Evolutionary conservation across 2,329 filamentous ascomycete species (phyloP), one percentile per base, ranked within the genome.

Genomic region (Colletotrichum sp.): DNA sequence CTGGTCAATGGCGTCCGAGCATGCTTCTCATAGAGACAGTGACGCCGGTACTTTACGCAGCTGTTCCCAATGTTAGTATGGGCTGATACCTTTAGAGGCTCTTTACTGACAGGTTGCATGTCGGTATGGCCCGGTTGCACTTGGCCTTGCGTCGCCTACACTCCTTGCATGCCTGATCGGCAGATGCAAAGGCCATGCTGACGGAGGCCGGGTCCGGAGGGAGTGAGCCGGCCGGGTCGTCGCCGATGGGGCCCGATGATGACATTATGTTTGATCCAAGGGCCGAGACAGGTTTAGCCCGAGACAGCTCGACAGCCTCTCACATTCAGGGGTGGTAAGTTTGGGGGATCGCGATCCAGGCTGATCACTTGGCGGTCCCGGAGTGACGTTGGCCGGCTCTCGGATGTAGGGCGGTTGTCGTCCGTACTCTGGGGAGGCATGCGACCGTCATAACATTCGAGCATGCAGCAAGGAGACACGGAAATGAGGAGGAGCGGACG

Each of bases 1-100:
- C 88, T 82, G 7, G 88, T 89, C 75, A 89, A 80, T 7, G 87
- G 88, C 15, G 88, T 89, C 61, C 85, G 83, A n/a, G 84, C 83
- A 67, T 88, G 85, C 77, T 86, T 87, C 78, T 89, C 88, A 72
- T 89, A 89, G 8, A 88, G 80, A 75, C 88, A 89, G 75, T 87
- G 85, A 16, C 88, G 81, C 57, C 85, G 82, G 78, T 88, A 87
- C 72, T 85, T 85, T 64, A 83, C 79, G 78, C 87, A 89, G 19
- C 59, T 62, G 29, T 57, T 8, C 11, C 16, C 32, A 19, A 13
- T 16, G 11, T 62, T 15, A 62, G 19, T 6, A n/a, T 34, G 12
- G 29, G 16, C 19, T n/a, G 25, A 15, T 27, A 7, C 25, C 57
- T 30, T 6, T 13, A 6, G 11, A 62, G 8, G 16, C 29, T 62